Evolutionary conservation across 108 stramenopile species (phyloP), one percentile per base, ranked within the genome.

Genomic region (Nannochloropsis granulata): DNA sequence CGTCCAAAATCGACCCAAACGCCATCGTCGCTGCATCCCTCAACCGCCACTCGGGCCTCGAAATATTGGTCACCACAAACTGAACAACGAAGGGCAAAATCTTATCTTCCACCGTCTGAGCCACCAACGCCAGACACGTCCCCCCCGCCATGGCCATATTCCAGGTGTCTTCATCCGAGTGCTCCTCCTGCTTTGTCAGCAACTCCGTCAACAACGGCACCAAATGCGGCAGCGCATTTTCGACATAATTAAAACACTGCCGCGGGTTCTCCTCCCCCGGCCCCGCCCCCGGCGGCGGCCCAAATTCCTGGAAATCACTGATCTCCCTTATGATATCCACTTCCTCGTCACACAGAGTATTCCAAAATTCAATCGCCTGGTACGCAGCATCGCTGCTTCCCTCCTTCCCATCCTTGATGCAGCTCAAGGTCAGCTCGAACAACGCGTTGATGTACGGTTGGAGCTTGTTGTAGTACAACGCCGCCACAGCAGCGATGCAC

Each of bases 281-380:
- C 80, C 80, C 86, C 79, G 43, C 46, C 34, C 83, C 42, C 25
- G 45, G 34, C 43, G 71, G 82, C 23, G 82, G 83, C 86, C 46
- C 78, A 13, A 46, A 83, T 26, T 71, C 24, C 21, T 45, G 44
- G 44, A 23, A n/a, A 24, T 25, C 71, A 13, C 26, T 13, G 25
- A 43, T 78, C 12, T 25, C 24, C 0, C 43, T 44, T 26, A 95
- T 83, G 71, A 95, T 90, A 21, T 95, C 93, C 87, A 92, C 90
- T 86, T 98, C 97, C 44, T 92, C 94, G 79, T 96, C 96, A 45
- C 93, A 93, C 14, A 98, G 86, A 7, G 96, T 94, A 43, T 89
- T 91, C 97, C 97, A 98, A 85, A 98, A 97, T 87, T 98, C 97
- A 83, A 98, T 94, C 2, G 96, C 96, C 78, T 93, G 87, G 45